Conservation (phyloP, 2,329 filamentous ascomycete species). For the Truncatella angustata region DNA sequence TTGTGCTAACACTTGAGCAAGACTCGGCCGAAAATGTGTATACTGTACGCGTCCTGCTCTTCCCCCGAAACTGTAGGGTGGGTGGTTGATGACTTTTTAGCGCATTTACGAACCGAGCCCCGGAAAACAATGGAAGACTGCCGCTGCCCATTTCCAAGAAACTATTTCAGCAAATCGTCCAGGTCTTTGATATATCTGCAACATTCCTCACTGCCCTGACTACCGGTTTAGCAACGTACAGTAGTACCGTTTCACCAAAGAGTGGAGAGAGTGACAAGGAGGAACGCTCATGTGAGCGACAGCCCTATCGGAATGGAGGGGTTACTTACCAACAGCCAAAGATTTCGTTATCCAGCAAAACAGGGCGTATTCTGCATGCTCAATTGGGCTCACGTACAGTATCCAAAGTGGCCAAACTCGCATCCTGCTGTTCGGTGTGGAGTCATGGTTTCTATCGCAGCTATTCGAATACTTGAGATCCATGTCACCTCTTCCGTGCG, state of each 20-base stretch:
- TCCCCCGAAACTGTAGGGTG: not conserved
- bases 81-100: not conserved
- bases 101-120: not conserved
- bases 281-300: not conserved
- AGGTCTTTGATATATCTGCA: not conserved
- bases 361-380: not conserved
- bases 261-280: not conserved
- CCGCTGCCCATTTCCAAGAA: not conserved
- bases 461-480: not conserved
- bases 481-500: not conserved
- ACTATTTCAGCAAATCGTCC: not conserved
- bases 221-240: not conserved
- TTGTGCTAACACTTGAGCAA: too few species aligned
- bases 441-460: not conserved
- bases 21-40: not conserved
- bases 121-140: not conserved
- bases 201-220: not conserved
- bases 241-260: not conserved
- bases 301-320: not conserved
- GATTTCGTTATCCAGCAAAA: not conserved
- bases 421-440: not conserved
- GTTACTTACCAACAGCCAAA: not conserved
- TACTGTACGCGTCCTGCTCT: not conserved
- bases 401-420: not conserved
- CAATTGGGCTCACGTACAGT: not conserved